Percentiles rank a stretch among this genome's conserved stretches.
Evolutionary conservation across 2,329 filamentous ascomycete species (phyloP).

Genomic region (Paecilomyces variotii): DNA sequence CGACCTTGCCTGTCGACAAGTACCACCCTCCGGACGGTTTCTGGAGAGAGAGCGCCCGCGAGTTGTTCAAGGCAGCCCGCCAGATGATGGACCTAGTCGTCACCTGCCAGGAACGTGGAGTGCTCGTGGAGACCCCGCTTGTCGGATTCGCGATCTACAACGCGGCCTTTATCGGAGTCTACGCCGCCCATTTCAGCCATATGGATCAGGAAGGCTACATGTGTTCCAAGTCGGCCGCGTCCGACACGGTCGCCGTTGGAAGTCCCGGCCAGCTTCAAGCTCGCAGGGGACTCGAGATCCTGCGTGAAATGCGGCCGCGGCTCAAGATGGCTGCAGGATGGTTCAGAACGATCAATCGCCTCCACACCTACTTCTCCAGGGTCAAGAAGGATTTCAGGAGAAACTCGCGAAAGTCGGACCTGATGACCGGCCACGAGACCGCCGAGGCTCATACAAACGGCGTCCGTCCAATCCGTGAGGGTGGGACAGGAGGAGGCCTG

Average conservation of each 20-base stretch:
- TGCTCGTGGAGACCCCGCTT: slow-evolving; percentile 48
- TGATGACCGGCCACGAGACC: slow-evolving; percentile 15
- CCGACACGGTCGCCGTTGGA: slow-evolving; percentile 14
- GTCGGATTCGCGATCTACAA: slow-evolving; percentile 49
- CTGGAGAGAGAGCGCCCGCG: slow-evolving; percentile 44
- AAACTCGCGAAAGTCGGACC: slow-evolving; percentile 23
- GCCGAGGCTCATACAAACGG: slow-evolving; percentile 21
- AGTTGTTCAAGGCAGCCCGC: slow-evolving; percentile 45
- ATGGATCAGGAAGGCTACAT: slow-evolving; percentile 48
- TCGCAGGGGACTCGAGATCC: slow-evolving; percentile 31
- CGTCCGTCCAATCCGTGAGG: slow-evolving; percentile 22
- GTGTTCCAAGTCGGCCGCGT: slow-evolving; percentile 21
- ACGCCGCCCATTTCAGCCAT: slow-evolving; percentile 47
- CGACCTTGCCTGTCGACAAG: slow-evolving; percentile 37
- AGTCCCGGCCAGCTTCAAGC: slow-evolving; percentile 25
- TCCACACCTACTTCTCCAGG: slow-evolving; percentile 34
- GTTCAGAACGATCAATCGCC: slow-evolving; percentile 37
- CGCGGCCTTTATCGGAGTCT: slow-evolving; percentile 44
- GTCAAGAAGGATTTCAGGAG: slow-evolving; percentile 31
- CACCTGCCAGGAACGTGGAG: slow-evolving; percentile 43
- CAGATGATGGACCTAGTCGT: slow-evolving; percentile 47
- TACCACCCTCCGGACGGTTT: slow-evolving; percentile 40
- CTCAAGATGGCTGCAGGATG: slow-evolving; percentile 34
- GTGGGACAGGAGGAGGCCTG: slow-evolving; percentile 21
- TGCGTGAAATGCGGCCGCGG: slow-evolving; percentile 33